These are phyloP conservation scores for Tylopilus vinaceipallidus DNA, from an alignment of 768 basidiomycete genomes.

Conservation along the genomic window DNA sequence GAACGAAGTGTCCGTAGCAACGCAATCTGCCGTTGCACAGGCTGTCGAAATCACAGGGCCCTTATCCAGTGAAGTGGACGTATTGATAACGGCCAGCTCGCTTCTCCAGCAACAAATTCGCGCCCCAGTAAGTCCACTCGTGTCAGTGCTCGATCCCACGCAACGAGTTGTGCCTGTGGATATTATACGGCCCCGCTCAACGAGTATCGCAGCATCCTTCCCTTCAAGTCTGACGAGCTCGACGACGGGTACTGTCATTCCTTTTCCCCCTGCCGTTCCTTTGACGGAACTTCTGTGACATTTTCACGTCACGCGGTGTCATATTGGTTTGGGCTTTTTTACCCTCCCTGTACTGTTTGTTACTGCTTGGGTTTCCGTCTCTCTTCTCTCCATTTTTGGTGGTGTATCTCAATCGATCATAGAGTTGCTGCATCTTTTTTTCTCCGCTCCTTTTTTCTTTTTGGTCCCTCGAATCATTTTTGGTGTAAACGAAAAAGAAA, in stretches of 20 bases:
- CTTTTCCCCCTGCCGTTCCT: constrained; percentile 26
- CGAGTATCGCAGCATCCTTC: constrained; percentile 29
- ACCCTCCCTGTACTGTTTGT: constrained; percentile 9
- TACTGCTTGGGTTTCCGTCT: constrained; percentile 17
- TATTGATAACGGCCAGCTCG: constrained; percentile 67
- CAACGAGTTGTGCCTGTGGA: constrained; percentile 29
- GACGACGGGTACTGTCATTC: constrained; percentile 18
- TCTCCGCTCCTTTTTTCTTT: constrained; percentile 7
- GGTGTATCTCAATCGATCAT: constrained; percentile 30
- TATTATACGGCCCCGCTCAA: constrained; percentile 35
- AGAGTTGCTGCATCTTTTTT: constrained; percentile 22
- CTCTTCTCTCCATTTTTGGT: constrained; percentile 16
- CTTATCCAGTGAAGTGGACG: constrained; percentile 74
- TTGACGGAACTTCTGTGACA: constrained; percentile 26
- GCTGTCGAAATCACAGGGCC: constrained; percentile 77
- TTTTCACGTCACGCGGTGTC: constrained; percentile 19
- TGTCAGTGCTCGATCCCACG: constrained; percentile 25
- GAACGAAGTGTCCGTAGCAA: constrained; percentile 55
- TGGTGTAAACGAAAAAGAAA: constrained; percentile 22
- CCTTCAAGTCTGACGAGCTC: constrained; percentile 20
- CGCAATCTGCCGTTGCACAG: constrained; percentile 78
- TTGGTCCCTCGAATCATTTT: constrained; percentile 12
- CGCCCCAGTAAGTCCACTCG: constrained; percentile 26
- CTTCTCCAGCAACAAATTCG: constrained; percentile 47
- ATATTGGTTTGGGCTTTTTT: constrained; percentile 29